Conservation (phyloP, 129 eudicot genomes). For the Calendula officinalis region DNA sequence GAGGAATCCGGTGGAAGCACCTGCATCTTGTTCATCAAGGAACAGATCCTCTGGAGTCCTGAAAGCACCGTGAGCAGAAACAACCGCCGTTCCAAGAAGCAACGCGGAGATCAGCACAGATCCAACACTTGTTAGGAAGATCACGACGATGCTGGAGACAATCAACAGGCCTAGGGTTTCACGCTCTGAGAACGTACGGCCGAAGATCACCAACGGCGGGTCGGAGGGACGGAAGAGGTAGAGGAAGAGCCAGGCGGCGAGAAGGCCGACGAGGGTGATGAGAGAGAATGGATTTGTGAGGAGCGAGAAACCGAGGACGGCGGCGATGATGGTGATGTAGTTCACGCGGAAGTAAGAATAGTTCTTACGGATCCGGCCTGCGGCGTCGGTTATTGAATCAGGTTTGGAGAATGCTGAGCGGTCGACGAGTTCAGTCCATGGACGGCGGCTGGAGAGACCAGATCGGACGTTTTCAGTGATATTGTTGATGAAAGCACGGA, state of each 20-base stretch:
- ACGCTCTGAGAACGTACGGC: constrained; percentile 40
- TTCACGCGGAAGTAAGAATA: constrained; percentile 76
- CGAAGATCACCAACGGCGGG: constrained; percentile 41
- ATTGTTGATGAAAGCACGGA: constrained; percentile 52
- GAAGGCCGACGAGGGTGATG: constrained; percentile 57
- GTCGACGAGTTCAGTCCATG: constrained; percentile 81
- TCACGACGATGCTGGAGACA: constrained; percentile 50
- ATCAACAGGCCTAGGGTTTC: constrained; percentile 42
- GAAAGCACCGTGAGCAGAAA: constrained; percentile 67
- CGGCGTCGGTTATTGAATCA: constrained; percentile 74
- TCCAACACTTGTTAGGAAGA: constrained; percentile 85
- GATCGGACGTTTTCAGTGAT: constrained; percentile 46
- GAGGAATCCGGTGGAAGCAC: constrained; percentile 47
- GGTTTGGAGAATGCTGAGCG: constrained; percentile 85
- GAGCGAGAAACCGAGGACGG: constrained; percentile 63
- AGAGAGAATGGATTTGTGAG: constrained; percentile 75
- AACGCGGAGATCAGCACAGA: constrained; percentile 73
- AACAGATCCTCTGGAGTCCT: constrained; percentile 86
- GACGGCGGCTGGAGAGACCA: constrained; percentile 77
- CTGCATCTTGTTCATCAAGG: constrained; percentile 67
- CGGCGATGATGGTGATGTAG: constrained; percentile 54
- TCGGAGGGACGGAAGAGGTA: constrained; percentile 42
- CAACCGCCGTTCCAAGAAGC: constrained; percentile 64
- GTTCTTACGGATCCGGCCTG: constrained; percentile 79
- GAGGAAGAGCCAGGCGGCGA: constrained; percentile 81